phyloP scores from a whole-genome alignment of 805 yeast species.

The Starmerella gropengiesseri region DNA sequence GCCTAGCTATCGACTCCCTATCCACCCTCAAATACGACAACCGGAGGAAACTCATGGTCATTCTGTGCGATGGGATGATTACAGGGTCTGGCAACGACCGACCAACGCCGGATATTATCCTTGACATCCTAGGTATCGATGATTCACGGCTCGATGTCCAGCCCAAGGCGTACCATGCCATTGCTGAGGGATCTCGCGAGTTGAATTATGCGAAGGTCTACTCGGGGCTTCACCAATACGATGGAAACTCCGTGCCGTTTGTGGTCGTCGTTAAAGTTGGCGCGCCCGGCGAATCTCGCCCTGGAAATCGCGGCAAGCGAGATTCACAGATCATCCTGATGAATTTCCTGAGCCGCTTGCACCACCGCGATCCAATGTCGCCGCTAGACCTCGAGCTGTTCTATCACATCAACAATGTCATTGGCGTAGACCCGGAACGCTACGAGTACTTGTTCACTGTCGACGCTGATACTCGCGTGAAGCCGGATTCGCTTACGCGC shows the following conservation, averaged over 20 bases:
- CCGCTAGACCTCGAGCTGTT: conserved; percentile 46
- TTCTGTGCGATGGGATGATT: conserved; percentile 51
- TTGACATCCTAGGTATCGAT: conserved; percentile 37
- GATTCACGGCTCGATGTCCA: conserved; percentile 41
- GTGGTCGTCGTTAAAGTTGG: conserved; percentile 48
- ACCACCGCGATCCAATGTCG: conserved; percentile 49
- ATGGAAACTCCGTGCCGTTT: conserved; percentile 45
- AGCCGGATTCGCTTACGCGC: conserved; percentile 44
- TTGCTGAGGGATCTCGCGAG: conserved; percentile 49
- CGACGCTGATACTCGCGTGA: conserved; percentile 53
- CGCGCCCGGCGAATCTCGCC: conserved; percentile 42
- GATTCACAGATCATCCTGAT: conserved; percentile 50
- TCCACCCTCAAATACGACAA: conserved; percentile 48
- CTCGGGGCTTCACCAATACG: conserved; percentile 49
- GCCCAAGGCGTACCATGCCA: conserved; percentile 41
- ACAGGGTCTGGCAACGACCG: conserved; percentile 50
- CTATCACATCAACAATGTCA: conserved; percentile 43
- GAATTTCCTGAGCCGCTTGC: conserved; percentile 49
- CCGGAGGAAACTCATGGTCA: conserved; percentile 44
- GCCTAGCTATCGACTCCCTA: conserved; percentile 48
- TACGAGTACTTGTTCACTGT: conserved; percentile 48
- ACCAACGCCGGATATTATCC: conserved; percentile 45
- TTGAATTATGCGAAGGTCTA: conserved; percentile 52
- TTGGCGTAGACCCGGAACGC: conserved; percentile 51
- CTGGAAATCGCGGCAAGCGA: conserved; percentile 58